Base-by-base conservation (phyloP, 2,329 filamentous ascomycete species). In the Botrytis galanthina region DNA sequence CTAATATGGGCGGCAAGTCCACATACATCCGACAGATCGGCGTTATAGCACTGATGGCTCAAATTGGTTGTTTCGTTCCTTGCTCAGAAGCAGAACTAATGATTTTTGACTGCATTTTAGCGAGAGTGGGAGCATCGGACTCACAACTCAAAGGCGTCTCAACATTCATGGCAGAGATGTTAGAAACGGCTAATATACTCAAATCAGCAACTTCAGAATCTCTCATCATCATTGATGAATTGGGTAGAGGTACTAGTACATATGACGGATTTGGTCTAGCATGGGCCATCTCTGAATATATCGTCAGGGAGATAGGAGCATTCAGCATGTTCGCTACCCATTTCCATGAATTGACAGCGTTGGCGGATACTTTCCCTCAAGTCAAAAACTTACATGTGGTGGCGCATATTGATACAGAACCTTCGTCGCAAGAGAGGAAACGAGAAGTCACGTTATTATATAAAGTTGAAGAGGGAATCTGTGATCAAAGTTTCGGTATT, bases 161-260 rank as follows among this genome's bases (percentile, higher is more conserved):
- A 5, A 99, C 96, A 0, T 99, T 99, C 83, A 99, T 99, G 97
- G 96, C 96, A 2, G 96, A 99, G 84, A 99, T 99, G 96, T 88
- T 99, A 35, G 96, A 99, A 82, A 99, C 96, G 1, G 94, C 96
- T 77, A 98, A 98, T 81, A 99, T 99, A 77, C 90, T 99, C 80
- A 98, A 98, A 84, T 97, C 94, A 0, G 96, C 96, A 2, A 99
- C 96, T 0, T 90, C 92, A 46, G 96, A 99, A 81, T 97, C 94
- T 7, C 88, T 99, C 71, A 98, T 99, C 84, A 98, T 99, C 82
- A 98, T 99, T 78, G 97, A 99, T 82, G 96, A 99, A 82, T 89
- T 99, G 3, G 96, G 96, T 68, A 93, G 96, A 75, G 96, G 96
- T 73, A 99, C 96, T 0, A 98, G 94, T 75, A 99, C 97, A 0